Percentiles rank a stretch among this genome's conserved stretches.
Conservation (phyloP, 768 basidiomycete species). For the Rickenella mellea region DNA sequence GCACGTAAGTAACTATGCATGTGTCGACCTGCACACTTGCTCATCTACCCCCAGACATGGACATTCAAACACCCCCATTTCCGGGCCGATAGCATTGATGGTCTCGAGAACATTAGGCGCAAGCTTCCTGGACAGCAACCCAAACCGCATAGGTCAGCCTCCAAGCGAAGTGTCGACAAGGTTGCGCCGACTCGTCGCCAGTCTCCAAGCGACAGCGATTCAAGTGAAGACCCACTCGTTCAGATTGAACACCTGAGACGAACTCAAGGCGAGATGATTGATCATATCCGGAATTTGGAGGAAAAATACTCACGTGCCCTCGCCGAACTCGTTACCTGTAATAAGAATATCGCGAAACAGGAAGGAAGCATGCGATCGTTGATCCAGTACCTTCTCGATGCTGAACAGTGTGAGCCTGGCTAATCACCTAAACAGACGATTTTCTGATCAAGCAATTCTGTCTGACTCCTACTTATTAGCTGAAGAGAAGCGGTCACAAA, state of each 20-base stretch:
- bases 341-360: conserved; percentile 72
- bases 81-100: conserved; percentile 41
- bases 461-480: conserved; percentile 11
- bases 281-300: conserved; percentile 49
- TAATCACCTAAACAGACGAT: too few species aligned
- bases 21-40: conserved; percentile 20
- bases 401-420: conserved; percentile 54
- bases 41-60: conserved; percentile 33
- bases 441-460: too few species aligned
- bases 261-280: conserved; percentile 40
- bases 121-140: conserved; percentile 29
- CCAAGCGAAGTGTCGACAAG: neutral
- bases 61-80: conserved; percentile 47
- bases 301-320: conserved; percentile 59
- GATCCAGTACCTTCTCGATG: conserved; percentile 71
- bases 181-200: neutral
- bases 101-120: conserved; percentile 46
- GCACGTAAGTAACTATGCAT: conserved; percentile 26
- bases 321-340: conserved; percentile 63
- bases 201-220: conserved; percentile 5
- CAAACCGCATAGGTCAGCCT: conserved; percentile 19
- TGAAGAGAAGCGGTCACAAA: conserved; percentile 21
- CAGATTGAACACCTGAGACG: conserved; percentile 39
- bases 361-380: conserved; percentile 76
- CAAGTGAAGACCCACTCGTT: conserved; percentile 31